Conservation (phyloP, 352 stramenopile species). For the Phytophthora tentaculata region DNA sequence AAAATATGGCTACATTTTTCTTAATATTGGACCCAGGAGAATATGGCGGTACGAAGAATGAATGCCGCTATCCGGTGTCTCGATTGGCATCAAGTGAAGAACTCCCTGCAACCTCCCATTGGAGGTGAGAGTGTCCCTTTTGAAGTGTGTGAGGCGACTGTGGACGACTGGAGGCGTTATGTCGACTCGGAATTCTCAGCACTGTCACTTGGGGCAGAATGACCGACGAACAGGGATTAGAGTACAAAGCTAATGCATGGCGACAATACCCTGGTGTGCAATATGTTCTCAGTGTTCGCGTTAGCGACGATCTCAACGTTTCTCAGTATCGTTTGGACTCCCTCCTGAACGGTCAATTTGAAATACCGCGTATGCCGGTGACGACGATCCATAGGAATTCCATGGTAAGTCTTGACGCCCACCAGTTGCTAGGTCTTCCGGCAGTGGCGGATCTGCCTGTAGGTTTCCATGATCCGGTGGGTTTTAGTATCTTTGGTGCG, state of each 20-base stretch:
- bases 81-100: slow-evolving; percentile 1
- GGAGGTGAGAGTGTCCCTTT: slow-evolving; percentile 9
- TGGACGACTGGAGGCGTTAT: slow-evolving; percentile 16
- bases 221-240: too few species aligned
- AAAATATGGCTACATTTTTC: neutral
- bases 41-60: neutral
- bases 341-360: neutral
- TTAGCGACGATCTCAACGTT: neutral
- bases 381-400: neutral
- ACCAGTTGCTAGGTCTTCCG: neutral
- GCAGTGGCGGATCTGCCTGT: neutral
- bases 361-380: neutral
- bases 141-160: slow-evolving; percentile 3
- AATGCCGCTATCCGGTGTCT: slow-evolving; percentile 3
- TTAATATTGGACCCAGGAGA: too few species aligned
- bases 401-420: neutral
- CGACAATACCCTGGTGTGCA: neutral
- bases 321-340: neutral
- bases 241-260: too few species aligned
- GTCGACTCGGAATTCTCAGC: slow-evolving; percentile 4
- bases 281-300: neutral
- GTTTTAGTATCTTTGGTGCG: neutral
- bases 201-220: too few species aligned
- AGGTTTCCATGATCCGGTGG: neutral
- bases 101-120: slow-evolving; percentile 1